Percentiles rank a stretch among this genome's conserved stretches.
phyloP scores from a whole-genome alignment of 306 rosid genomes.

The Vachellia collinsii region DNA sequence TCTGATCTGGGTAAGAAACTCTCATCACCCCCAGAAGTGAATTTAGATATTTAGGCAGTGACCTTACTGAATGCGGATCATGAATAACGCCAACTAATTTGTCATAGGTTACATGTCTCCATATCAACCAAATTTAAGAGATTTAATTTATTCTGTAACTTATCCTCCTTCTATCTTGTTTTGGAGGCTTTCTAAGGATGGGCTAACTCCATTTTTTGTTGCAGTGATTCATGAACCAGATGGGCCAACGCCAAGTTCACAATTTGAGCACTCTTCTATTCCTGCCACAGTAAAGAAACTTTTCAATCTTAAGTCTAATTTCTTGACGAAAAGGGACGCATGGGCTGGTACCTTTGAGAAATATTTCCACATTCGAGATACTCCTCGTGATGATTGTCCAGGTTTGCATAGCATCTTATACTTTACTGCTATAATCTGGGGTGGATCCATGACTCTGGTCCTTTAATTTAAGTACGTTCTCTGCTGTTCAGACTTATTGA shows the following conservation, averaged over 20 bases:
- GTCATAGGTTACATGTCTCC: not conserved
- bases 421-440: slow-evolving; percentile 3
- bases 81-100: not conserved
- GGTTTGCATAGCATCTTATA: slow-evolving; percentile 50
- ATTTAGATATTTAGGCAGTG: not conserved
- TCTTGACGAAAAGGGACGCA: slow-evolving; percentile 95
- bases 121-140: not conserved
- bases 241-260: slow-evolving; percentile 86
- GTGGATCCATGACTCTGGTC: slow-evolving; percentile 2
- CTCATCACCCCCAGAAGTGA: not conserved
- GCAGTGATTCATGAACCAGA: slow-evolving; percentile 83
- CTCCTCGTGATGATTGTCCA: slow-evolving; percentile 95
- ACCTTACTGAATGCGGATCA: not conserved
- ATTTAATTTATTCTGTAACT: not conserved
- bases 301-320: slow-evolving; percentile 88
- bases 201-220: slow-evolving; percentile 28
- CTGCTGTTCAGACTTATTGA: not conserved
- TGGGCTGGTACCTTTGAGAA: slow-evolving; percentile 97
- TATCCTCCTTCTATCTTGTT: not conserved
- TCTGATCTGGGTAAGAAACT: slow-evolving; percentile 15
- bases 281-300: slow-evolving; percentile 94
- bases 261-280: slow-evolving; percentile 86
- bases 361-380: slow-evolving; percentile 64
- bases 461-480: not conserved
- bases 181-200: not conserved